phyloP scores from a whole-genome alignment of 441 rosid species.

The Sinapis alba region DNA sequence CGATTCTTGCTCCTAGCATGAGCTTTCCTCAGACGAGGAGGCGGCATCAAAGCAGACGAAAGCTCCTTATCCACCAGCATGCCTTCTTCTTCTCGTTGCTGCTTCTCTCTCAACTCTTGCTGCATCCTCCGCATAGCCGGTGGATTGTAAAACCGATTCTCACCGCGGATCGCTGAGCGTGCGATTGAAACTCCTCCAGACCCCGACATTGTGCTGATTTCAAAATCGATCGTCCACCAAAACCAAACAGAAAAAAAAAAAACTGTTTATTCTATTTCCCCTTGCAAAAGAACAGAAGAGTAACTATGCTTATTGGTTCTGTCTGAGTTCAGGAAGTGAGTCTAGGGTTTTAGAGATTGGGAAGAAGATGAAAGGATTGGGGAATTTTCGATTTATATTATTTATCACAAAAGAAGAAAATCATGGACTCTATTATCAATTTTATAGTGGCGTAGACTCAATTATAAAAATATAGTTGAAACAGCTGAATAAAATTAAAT shows the following conservation, averaged over 20 bases:
- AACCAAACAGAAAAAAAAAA: neutral
- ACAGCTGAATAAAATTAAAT: neutral
- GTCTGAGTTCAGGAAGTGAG: constrained; percentile 9
- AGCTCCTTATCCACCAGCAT: constrained; percentile 32
- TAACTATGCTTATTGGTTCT: neutral
- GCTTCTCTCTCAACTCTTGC: constrained; percentile 44
- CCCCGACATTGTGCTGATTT: constrained; percentile 53
- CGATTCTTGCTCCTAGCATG: constrained; percentile 33
- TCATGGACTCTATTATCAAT: constrained; percentile 11
- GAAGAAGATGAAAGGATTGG: constrained; percentile 24
- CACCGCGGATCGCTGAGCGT: constrained; percentile 55
- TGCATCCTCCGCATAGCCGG: constrained; percentile 66
- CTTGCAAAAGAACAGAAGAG: neutral
- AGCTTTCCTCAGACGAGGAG: constrained; percentile 31
- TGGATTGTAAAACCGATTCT: constrained; percentile 70
- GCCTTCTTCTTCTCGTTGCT: constrained; percentile 39
- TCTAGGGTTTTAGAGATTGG: constrained; percentile 44
- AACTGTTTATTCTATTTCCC: neutral
- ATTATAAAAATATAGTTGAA: neutral
- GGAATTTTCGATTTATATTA: constrained; percentile 20
- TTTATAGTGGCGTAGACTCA: constrained; percentile 29
- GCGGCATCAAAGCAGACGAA: neutral
- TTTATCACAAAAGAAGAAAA: constrained; percentile 10
- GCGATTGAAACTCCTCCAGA: constrained; percentile 60
- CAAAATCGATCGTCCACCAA: constrained; percentile 12